A percentile compares a stretch with the other conserved stretches of the same genome.
Evolutionary conservation across 202 grass and related monocot species (phyloP).

Genomic region (Zoysia matrella): DNA sequence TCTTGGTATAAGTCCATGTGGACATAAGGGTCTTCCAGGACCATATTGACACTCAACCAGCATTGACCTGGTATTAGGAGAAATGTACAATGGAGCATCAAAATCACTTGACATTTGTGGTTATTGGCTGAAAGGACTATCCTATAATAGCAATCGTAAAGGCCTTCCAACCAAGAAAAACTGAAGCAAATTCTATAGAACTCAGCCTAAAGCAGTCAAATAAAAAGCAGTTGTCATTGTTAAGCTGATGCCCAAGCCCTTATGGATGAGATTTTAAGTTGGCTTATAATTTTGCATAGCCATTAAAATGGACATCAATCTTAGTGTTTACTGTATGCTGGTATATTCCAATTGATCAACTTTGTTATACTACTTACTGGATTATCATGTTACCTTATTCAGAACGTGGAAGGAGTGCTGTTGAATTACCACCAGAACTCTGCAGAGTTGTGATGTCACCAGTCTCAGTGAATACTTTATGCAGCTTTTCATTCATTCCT

Average conservation of each 20-base stretch:
- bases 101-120: neutral
- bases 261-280: neutral
- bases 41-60: neutral
- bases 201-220: neutral
- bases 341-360: neutral
- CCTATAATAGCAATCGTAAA: neutral
- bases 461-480: slow-evolving; percentile 46
- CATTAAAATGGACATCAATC: neutral
- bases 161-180: neutral
- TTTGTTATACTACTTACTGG: slow-evolving; percentile 18
- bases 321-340: neutral
- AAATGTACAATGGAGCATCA: neutral
- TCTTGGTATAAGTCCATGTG: neutral
- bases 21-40: neutral
- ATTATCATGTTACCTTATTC: slow-evolving; percentile 45
- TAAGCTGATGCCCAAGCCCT: neutral
- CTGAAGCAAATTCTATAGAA: neutral
- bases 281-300: neutral
- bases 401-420: slow-evolving; percentile 38
- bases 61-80: neutral
- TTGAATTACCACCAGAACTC: slow-evolving; percentile 86
- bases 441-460: slow-evolving; percentile 72
- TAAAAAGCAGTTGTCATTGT: neutral
- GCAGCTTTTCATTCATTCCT: slow-evolving; percentile 59
- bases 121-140: neutral